Evolutionary conservation across 768 basidiomycete genomes (phyloP), one percentile per base, ranked within the genome.

Genomic region (Porphyrellus cyaneotinctus): DNA sequence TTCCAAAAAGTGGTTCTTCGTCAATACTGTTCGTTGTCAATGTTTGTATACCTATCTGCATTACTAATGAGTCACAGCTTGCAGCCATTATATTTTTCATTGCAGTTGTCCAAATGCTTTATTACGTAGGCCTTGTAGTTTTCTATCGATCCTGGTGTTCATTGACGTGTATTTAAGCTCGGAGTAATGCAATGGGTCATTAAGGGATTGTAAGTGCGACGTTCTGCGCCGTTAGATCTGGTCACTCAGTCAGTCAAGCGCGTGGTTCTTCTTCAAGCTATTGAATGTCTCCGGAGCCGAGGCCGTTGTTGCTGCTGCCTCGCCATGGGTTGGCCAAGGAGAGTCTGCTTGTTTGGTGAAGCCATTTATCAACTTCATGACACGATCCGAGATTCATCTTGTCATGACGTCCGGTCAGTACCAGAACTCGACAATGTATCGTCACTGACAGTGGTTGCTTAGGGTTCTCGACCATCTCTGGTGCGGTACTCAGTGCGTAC

Each of bases 101-200:
- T 60, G 91, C 93, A 24, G 87, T 91, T 58, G 82, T 94, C 49
- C 91, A 94, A 70, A 91, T 93, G 88, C 68, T 91, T 71, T 94
- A 92, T 74, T 88, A 93, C 56, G 71, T 62, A 53, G 23, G 59
- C 56, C 13, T n/a, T 30, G 23, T 41, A 3, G 14, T n/a, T 37
- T 9, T 20, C 24, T 14, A 6, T 54, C 4, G 20, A 41, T 22
- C 36, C 12, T 15, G 17, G 15, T 31, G 11, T 31, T 48, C n/a
- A 39, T 30, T 56, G 23, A 58, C 18, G 4, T 9, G 32, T 33
- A 4, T 43, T 55, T 14, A 58, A 77, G 70, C 72, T 91, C 49
- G 89, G 92, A 45, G 87, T 90, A 30, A 94, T 95, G 91, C 91
- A 94, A 74, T 95, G 93, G 91, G 70, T 95, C 62, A 83, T 95